phyloP scores from a whole-genome alignment of 306 rosid genomes.

The Acacia crassicarpa region DNA sequence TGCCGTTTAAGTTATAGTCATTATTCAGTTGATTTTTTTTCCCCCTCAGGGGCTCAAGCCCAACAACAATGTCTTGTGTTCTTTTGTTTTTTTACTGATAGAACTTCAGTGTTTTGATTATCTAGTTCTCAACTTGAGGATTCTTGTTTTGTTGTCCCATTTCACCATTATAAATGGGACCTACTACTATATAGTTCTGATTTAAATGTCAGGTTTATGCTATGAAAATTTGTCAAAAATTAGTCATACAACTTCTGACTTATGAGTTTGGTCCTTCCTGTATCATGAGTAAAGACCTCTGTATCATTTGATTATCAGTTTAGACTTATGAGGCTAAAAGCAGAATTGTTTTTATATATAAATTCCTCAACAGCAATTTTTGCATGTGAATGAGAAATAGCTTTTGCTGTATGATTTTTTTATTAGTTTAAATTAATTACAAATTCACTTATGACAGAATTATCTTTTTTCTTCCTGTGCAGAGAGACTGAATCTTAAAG shows the following conservation, averaged over 20 bases:
- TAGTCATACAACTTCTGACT: not conserved
- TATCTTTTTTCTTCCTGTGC: constrained; percentile 34
- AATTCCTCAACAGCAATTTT: constrained; percentile 12
- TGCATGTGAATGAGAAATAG: constrained; percentile 2
- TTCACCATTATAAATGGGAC: not conserved
- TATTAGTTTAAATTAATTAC: constrained; percentile 1
- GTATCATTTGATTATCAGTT: constrained; percentile 16
- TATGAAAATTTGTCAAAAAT: not conserved
- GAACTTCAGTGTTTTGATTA: not conserved
- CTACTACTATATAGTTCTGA: not conserved
- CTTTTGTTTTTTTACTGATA: not conserved
- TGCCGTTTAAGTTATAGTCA: constrained; percentile 1
- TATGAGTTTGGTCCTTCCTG: constrained; percentile 3
- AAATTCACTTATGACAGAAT: constrained; percentile 21
- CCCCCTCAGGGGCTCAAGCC: not conserved
- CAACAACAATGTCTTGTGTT: not conserved
- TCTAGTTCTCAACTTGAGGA: constrained; percentile 7
- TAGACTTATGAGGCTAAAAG: constrained; percentile 1
- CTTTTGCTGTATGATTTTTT: constrained; percentile 7
- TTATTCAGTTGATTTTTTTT: not conserved
- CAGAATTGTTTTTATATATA: constrained; percentile 8
- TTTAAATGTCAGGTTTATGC: not conserved
- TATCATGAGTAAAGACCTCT: constrained; percentile 12
- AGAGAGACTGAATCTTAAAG: constrained; percentile 77
- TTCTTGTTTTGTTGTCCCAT: not conserved